These are phyloP conservation scores for Ramaria rubella DNA, from an alignment of 768 basidiomycete species.

Conservation along the genomic window DNA sequence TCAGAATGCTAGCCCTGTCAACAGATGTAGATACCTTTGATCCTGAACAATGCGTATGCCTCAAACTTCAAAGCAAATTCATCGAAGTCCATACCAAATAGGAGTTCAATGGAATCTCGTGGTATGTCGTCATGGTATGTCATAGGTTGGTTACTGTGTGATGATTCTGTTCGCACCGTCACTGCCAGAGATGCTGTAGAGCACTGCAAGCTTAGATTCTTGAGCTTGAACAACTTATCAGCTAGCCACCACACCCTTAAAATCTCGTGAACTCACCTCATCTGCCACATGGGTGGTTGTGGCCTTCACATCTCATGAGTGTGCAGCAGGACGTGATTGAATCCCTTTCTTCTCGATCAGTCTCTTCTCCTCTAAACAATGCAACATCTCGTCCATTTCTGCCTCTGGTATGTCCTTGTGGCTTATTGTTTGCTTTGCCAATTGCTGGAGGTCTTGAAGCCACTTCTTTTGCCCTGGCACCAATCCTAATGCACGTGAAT, in stretches of 20 bases:
- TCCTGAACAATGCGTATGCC: not conserved
- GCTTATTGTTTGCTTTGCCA: not conserved
- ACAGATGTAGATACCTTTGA: not conserved
- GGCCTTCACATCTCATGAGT: not conserved
- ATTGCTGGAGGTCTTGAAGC: not conserved
- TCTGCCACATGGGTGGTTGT: not conserved
- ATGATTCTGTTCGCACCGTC: not conserved
- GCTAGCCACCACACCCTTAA: not conserved
- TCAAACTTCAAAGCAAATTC: not conserved
- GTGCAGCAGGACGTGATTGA: not conserved
- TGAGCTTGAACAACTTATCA: not conserved
- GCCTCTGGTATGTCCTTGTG: not conserved
- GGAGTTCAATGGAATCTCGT: too few species aligned
- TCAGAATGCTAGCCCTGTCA: not conserved
- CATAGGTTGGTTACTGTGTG: too few species aligned
- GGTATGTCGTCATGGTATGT: too few species aligned
- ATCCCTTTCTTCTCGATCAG: not conserved
- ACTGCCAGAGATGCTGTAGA: not conserved
- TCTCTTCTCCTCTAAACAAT: not conserved
- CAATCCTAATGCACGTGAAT: not conserved
- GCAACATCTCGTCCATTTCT: not conserved
- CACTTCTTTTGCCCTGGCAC: not conserved
- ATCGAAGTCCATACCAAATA: constrained; percentile 1
- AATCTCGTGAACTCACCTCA: not conserved
- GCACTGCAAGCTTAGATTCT: not conserved